These are phyloP conservation scores for Lunasporangiospora selenospora DNA, from an alignment of 192 early-diverging fungal genomes.

Conservation along the genomic window DNA sequence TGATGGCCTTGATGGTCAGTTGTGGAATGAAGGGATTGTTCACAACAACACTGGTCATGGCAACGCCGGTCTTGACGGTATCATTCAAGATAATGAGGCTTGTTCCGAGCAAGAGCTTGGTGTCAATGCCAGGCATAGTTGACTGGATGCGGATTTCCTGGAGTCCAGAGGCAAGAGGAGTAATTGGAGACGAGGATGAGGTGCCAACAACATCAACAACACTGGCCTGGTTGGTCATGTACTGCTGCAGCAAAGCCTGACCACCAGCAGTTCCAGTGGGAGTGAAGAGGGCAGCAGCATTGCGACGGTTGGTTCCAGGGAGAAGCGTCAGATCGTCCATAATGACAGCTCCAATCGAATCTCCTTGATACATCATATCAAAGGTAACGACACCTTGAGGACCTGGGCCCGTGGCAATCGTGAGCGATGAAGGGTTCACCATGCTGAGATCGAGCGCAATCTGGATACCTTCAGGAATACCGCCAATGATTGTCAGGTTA, in stretches of 20 bases:
- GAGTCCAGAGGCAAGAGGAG: slow-evolving; percentile 45
- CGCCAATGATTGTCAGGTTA: slow-evolving; percentile 53
- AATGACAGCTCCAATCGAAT: slow-evolving; percentile 35
- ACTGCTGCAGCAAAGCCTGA: slow-evolving; percentile 42
- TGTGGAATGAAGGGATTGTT: slow-evolving; percentile 52
- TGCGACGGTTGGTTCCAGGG: slow-evolving; percentile 41
- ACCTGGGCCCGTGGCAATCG: slow-evolving; percentile 46
- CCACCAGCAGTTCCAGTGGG: slow-evolving; percentile 39
- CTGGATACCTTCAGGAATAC: slow-evolving; percentile 35
- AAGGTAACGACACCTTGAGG: slow-evolving; percentile 49
- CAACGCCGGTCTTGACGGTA: slow-evolving; percentile 30
- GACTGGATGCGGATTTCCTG: slow-evolving; percentile 27
- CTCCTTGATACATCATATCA: slow-evolving; percentile 31
- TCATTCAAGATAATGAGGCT: slow-evolving; percentile 26
- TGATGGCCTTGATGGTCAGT: slow-evolving; percentile 41
- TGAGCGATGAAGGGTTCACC: slow-evolving; percentile 47
- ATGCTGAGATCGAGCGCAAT: slow-evolving; percentile 34
- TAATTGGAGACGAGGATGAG: slow-evolving; percentile 37
- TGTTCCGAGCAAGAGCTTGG: slow-evolving; percentile 35
- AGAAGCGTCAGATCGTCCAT: slow-evolving; percentile 42
- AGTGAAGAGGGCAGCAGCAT: slow-evolving; percentile 43
- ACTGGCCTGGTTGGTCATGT: slow-evolving; percentile 41
- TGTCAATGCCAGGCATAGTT: slow-evolving; percentile 44
- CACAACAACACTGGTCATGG: slow-evolving; percentile 39
- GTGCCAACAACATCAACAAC: slow-evolving; percentile 38